These are phyloP conservation scores for Backusella westeae DNA, from an alignment of 192 early-diverging fungal genomes.

Conservation along the genomic window DNA sequence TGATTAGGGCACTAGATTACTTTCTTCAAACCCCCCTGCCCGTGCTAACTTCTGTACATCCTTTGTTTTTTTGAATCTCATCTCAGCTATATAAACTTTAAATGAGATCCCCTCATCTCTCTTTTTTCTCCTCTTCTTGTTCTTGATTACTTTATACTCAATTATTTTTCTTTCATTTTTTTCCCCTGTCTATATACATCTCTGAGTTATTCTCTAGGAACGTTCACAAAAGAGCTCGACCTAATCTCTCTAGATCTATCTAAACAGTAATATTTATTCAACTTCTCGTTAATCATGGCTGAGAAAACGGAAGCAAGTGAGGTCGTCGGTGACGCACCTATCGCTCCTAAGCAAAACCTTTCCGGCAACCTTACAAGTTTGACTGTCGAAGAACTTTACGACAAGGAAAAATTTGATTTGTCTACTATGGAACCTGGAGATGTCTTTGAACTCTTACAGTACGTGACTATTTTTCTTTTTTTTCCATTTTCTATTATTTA, in stretches of 20 bases:
- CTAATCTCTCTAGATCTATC: conserved; percentile 1
- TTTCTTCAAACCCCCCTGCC: conserved; percentile 12
- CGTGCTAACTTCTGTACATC: conserved; percentile 3
- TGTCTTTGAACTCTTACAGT: conserved; percentile 69
- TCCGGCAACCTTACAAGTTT: conserved; percentile 38
- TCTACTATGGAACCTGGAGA: conserved; percentile 73
- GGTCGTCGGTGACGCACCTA: conserved; percentile 20
- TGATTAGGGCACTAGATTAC: conserved; percentile 13
- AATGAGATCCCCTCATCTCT: conserved; percentile 3
- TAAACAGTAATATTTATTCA: conserved; percentile 8
- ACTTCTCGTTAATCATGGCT: conserved; percentile 18
- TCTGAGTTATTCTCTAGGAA: conserved; percentile 4
- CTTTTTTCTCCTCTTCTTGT: not conserved
- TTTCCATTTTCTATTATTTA: conserved; percentile 9
- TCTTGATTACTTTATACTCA: not conserved
- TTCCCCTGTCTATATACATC: not conserved
- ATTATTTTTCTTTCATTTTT: not conserved
- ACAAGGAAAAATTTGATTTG: conserved; percentile 79
- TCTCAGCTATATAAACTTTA: conserved; percentile 4
- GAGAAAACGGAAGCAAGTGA: conserved; percentile 27
- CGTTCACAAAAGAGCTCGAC: conserved; percentile 1
- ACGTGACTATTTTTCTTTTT: conserved; percentile 10
- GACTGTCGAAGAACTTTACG: conserved; percentile 68
- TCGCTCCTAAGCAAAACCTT: conserved; percentile 10
- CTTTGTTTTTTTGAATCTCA: conserved; percentile 4